These are phyloP conservation scores for Peniophora sp. DNA, from an alignment of 1,284 basidiomycete species.

Conservation along the genomic window DNA sequence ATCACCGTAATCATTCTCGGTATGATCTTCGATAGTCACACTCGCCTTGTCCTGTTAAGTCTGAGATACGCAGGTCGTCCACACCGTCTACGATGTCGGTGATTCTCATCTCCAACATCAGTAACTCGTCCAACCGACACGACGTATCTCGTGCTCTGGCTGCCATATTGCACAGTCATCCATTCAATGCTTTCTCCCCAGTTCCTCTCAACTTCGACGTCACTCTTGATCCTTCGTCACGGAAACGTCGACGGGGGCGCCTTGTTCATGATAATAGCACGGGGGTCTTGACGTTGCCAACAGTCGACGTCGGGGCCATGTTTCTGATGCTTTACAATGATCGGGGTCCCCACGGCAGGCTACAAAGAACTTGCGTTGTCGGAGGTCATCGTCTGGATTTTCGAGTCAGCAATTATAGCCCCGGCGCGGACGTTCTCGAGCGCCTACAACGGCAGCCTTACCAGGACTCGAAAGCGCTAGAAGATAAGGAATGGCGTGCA, in stretches of 20 bases:
- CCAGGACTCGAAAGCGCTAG: slow-evolving; percentile 29
- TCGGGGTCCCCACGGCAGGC: too few species aligned
- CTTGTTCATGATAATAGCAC: slow-evolving; percentile 24
- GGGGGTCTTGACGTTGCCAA: slow-evolving; percentile 43
- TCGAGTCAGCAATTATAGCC: background rate
- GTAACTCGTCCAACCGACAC: slow-evolving; percentile 20
- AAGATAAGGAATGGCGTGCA: slow-evolving; percentile 18
- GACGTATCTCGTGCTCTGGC: slow-evolving; percentile 32
- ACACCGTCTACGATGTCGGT: too few species aligned
- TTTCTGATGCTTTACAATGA: slow-evolving; percentile 40
- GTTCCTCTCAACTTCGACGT: slow-evolving; percentile 44
- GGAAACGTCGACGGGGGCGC: slow-evolving; percentile 8
- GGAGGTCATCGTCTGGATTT: too few species aligned
- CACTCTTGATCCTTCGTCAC: too few species aligned
- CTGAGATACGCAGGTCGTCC: too few species aligned
- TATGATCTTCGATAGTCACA: too few species aligned
- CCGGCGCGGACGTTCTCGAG: slow-evolving; percentile 31
- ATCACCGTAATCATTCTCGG: too few species aligned
- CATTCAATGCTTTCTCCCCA: slow-evolving; percentile 12
- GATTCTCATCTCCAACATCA: slow-evolving; percentile 17
- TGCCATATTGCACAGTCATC: slow-evolving; percentile 30
- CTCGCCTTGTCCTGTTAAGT: too few species aligned
- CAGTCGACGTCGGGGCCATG: slow-evolving; percentile 22
- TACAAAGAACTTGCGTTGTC: too few species aligned
- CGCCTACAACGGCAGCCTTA: slow-evolving; percentile 34